Evolutionary conservation across 2,329 filamentous ascomycete genomes (phyloP), one percentile per base, ranked within the genome.

Genomic region (Sarocladiaceae sp.): DNA sequence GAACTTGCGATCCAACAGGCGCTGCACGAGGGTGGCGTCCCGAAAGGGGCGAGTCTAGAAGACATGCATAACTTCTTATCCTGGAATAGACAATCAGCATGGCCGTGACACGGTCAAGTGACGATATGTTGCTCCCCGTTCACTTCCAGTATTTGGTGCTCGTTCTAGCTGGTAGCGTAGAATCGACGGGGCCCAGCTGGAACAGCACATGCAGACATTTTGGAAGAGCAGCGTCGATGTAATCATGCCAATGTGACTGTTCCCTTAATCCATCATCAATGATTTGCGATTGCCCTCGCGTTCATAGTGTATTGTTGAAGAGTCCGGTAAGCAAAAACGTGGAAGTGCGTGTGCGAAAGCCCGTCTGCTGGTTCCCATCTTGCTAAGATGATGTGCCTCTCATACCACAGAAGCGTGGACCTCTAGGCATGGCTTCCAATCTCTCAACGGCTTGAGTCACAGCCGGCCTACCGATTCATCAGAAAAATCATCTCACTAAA

Each of bases 91-190:
- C 15, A 7, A 26, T 29, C 45, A 54, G 35, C 24, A 47, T 51
- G 7, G 44, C 48, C 21, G 54, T 27, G 15, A 45, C 33, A 10
- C 42, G 24, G 43, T 55, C 51, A 23, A 50, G 23, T 24, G 44
- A 50, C 7, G 54, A 52, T 3, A 56, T 44, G 4, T 51, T 15
- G 21, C 44, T 19, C n/a, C 46, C 51, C 12, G 50, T 51, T 9
- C n/a, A n/a, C n/a, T n/a, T n/a, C 37, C 49, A 19, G 51, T 39
- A 34, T 51, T 48, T 6, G 54, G 53, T 2, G 53, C 54, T 40
- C 53, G 50, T 10, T 54, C 48, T 27, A 54, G 41, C 47, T 54
- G 53, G 45, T 55, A 56, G 32, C 44, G 47, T 54, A 51, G 39
- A 55, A 53, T 35, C 31, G n/a, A 3, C 51, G 54, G 5, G 50